phyloP scores from a whole-genome alignment of 2,329 filamentous ascomycete species.

The Venturia oleaginea region DNA sequence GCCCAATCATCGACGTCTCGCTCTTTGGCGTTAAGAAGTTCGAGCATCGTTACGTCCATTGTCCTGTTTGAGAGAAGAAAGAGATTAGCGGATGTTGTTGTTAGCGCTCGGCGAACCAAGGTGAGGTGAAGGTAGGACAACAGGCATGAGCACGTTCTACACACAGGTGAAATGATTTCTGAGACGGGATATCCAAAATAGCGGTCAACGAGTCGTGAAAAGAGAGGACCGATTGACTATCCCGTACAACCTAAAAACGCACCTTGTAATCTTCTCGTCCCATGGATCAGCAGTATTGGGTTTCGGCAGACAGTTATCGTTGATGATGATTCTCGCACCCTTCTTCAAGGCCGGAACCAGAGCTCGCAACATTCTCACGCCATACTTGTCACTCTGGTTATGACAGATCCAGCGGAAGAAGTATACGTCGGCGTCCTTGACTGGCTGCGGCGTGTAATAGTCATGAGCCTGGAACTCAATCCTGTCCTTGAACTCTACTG shows the following conservation, averaged over 20 bases:
- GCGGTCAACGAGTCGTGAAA: neutral
- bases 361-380: slow-evolving; percentile 22
- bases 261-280: slow-evolving; percentile 14
- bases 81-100: neutral
- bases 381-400: slow-evolving; percentile 25
- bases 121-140: neutral
- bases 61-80: slow-evolving; percentile 1
- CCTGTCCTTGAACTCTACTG: slow-evolving; percentile 11
- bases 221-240: neutral
- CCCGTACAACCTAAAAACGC: neutral
- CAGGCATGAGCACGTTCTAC: neutral
- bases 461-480: slow-evolving; percentile 23
- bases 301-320: slow-evolving; percentile 16
- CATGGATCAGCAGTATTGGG: slow-evolving; percentile 5
- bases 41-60: slow-evolving; percentile 14
- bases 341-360: slow-evolving; percentile 23
- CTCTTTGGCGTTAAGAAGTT: slow-evolving; percentile 13
- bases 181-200: neutral
- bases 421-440: slow-evolving; percentile 25
- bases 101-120: neutral
- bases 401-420: slow-evolving; percentile 26
- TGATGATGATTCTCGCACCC: slow-evolving; percentile 25
- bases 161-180: no score
- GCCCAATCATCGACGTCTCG: slow-evolving; percentile 12
- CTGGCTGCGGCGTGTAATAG: slow-evolving; percentile 25